phyloP scores from a whole-genome alignment of 441 rosid species.

The Populus hybrid region DNA sequence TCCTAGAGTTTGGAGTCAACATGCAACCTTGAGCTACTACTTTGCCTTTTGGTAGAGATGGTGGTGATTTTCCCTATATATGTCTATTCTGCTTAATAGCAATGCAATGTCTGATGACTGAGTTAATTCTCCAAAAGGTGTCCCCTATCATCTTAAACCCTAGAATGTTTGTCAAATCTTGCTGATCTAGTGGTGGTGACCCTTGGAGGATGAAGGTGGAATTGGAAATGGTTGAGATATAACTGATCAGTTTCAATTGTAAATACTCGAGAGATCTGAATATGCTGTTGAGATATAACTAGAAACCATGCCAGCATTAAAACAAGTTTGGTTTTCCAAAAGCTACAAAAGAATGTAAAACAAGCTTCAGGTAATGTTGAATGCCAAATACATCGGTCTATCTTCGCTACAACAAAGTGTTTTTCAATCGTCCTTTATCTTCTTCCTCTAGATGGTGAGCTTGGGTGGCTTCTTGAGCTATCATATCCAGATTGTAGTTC shows the following conservation, averaged over 20 bases:
- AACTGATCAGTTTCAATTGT: background rate
- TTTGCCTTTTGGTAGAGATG: background rate
- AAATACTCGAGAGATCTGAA: background rate
- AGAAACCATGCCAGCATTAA: background rate
- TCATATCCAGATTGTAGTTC: slow-evolving; percentile 29
- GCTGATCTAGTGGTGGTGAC: background rate
- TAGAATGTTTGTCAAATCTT: background rate
- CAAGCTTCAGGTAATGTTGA: background rate
- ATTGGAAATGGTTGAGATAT: background rate
- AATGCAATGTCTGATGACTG: background rate
- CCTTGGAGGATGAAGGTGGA: background rate
- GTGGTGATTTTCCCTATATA: background rate
- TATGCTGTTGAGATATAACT: background rate
- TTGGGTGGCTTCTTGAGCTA: slow-evolving; percentile 28
- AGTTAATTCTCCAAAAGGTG: background rate
- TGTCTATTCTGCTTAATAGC: background rate
- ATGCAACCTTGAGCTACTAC: background rate
- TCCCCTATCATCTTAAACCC: background rate
- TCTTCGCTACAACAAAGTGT: background rate
- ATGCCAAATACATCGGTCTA: background rate
- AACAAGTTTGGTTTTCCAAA: background rate
- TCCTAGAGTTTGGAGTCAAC: background rate
- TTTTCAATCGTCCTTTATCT: background rate
- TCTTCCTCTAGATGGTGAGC: slow-evolving; percentile 29
- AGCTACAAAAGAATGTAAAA: background rate